phyloP scores from a whole-genome alignment of 2,329 filamentous ascomycete genomes.

The Aspergillus sp. region DNA sequence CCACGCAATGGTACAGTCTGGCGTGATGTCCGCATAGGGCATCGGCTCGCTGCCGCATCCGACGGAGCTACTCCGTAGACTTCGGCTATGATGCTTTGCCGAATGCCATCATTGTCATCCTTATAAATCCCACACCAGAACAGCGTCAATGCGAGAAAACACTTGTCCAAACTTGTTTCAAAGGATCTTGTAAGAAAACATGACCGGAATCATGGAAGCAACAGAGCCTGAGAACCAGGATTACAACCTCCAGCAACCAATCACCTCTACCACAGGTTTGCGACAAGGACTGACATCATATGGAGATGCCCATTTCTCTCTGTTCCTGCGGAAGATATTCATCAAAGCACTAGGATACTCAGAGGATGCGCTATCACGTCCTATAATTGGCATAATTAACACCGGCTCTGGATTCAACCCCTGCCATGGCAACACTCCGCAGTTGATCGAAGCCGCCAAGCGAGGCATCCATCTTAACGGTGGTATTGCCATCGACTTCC shows the following conservation, averaged over 20 bases:
- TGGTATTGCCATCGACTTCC: conserved; percentile 70
- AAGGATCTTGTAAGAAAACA: no score
- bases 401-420: conserved; percentile 73
- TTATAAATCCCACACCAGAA: no score
- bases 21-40: no score
- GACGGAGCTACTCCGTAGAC: no score
- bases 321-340: conserved; percentile 74
- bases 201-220: no score
- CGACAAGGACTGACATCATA: conserved; percentile 67
- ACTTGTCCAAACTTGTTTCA: no score
- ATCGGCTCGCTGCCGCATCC: no score
- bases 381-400: conserved; percentile 72
- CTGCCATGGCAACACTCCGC: conserved; percentile 71
- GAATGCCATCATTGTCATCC: no score
- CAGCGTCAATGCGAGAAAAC: no score
- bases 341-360: conserved; percentile 75
- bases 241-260: conserved; percentile 40
- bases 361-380: conserved; percentile 68
- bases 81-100: no score
- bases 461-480: conserved; percentile 67
- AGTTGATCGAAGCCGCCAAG: conserved; percentile 70
- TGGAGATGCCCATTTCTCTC: conserved; percentile 72
- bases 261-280: conserved; percentile 58
- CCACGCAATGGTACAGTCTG: no score
- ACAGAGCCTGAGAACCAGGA: background rate